Evolutionary conservation across 306 rosid genomes (phyloP), one percentile per base, ranked within the genome.

Genomic region (Vigna angularis): DNA sequence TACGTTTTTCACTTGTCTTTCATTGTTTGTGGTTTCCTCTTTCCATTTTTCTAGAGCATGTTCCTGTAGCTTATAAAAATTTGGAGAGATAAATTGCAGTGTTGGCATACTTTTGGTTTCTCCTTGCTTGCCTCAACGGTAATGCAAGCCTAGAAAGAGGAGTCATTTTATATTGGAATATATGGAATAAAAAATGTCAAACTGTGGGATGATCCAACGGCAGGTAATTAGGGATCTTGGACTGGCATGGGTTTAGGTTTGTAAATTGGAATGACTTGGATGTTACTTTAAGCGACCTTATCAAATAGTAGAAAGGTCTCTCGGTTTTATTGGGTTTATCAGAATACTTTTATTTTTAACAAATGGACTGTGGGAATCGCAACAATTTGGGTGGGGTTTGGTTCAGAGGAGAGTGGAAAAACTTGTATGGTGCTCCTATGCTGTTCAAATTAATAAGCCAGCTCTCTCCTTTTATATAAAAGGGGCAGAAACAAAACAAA

Each of bases 191-290:
- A 59, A 64, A 78, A 69, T 20, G 20, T 56, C 36, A 26, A 62
- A 79, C 74, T 34, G 74, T 62, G 86, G 66, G 16, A 36, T 50
- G 70, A 62, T 70, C 63, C 40, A 28, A 6, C 44, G 28, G 49
- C 56, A 20, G 66, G 42, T 22, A 68, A 72, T 58, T 72, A 72
- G 69, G 75, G 49, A 74, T 78, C 73, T 81, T 74, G 81, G 79
- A 53, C 68, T 51, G 24, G 4, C 14, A 2, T 57, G 68, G 5
- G 16, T 57, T 64, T 76, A n/a, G 53, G 75, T 66, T 66, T 55
- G 71, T 66, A 80, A 78, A 32, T 69, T 78, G 63, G 28, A 48
- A 44, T 57, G 51, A 18, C 47, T 76, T 30, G 42, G 62, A 56
- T 17, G 30, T 58, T 30, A 58, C 52, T 78, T 65, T 34, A 70